Percentiles rank a stretch among this genome's conserved stretches.
Conservation (phyloP, 106 monocot species). For the Apostasia ramifera region DNA sequence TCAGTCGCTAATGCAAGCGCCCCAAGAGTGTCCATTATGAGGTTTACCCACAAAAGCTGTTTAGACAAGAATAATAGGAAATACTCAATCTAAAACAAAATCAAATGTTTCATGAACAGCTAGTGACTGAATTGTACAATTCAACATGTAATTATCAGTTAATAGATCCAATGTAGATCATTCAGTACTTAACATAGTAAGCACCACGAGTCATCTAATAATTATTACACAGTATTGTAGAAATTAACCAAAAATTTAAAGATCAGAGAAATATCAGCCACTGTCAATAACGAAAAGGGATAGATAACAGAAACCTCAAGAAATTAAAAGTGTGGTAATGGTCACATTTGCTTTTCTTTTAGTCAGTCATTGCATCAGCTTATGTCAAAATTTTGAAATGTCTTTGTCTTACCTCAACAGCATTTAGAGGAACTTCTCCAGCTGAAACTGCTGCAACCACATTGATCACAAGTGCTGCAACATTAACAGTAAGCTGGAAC, state of each 20-base stretch:
- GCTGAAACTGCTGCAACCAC: slow-evolving; percentile 75
- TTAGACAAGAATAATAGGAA: slow-evolving; percentile 4
- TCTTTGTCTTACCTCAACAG: slow-evolving; percentile 59
- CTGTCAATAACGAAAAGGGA: too few relatives aligned
- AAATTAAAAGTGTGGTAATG: too few relatives aligned
- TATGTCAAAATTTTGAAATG: neutral
- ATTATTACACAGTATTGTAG: neutral
- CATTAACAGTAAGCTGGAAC: slow-evolving; percentile 92
- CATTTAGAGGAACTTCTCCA: slow-evolving; percentile 74
- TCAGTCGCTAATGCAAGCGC: slow-evolving; percentile 95
- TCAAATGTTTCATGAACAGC: neutral
- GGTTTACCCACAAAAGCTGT: slow-evolving; percentile 94
- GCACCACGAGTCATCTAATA: neutral
- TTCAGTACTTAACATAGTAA: neutral
- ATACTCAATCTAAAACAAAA: neutral
- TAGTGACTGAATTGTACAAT: neutral
- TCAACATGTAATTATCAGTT: neutral
- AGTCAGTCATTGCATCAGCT: neutral
- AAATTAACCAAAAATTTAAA: too few relatives aligned
- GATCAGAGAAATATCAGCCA: too few relatives aligned
- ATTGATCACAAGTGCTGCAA: slow-evolving; percentile 81
- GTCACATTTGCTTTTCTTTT: neutral
- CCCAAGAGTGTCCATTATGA: slow-evolving; percentile 93
- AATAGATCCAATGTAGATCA: neutral
- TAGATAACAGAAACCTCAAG: too few relatives aligned